Percentiles rank a stretch among this genome's conserved stretches.
Evolutionary conservation across 768 basidiomycete genomes (phyloP).

Genomic region (Hygrocybe coccinea): DNA sequence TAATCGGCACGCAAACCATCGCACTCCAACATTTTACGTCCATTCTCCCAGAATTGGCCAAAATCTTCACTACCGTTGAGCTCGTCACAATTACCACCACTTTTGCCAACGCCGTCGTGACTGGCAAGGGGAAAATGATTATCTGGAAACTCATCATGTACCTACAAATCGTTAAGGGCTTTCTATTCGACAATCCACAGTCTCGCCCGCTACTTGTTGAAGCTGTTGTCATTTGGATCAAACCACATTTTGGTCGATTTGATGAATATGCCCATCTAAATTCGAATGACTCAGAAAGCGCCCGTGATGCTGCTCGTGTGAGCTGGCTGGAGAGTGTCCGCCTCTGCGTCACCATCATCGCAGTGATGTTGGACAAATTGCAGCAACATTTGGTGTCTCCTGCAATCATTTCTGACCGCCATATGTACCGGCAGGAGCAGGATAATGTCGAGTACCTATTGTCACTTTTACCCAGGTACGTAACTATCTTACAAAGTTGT

Average conservation of each 20-base stretch:
- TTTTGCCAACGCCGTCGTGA: conserved; percentile 79
- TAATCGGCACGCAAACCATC: conserved; percentile 94
- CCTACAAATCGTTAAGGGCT: conserved; percentile 83
- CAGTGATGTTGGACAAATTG: conserved; percentile 85
- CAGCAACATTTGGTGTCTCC: conserved; percentile 75
- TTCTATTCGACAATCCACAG: conserved; percentile 78
- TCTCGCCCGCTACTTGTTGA: conserved; percentile 80
- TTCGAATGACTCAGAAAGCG: conserved; percentile 60
- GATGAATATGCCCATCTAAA: conserved; percentile 71
- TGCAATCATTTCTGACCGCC: conserved; percentile 53
- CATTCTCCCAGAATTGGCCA: conserved; percentile 80
- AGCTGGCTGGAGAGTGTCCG: conserved; percentile 87
- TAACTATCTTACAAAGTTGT: background rate
- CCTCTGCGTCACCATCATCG: conserved; percentile 84
- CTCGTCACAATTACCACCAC: conserved; percentile 81
- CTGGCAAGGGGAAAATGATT: conserved; percentile 78
- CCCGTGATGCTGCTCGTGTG: conserved; percentile 70
- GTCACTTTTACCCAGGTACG: conserved; percentile 73
- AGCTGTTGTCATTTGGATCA: conserved; percentile 88
- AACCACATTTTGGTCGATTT: conserved; percentile 88
- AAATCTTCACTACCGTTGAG: conserved; percentile 76
- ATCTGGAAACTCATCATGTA: conserved; percentile 95
- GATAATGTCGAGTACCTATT: conserved; percentile 87
- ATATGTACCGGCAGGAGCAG: conserved; percentile 70
- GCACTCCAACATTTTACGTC: conserved; percentile 91